Percentiles rank a stretch among this genome's conserved stretches.
These are phyloP conservation scores for Mycena polygramma DNA, from an alignment of 768 basidiomycete species.

Conservation along the genomic window DNA sequence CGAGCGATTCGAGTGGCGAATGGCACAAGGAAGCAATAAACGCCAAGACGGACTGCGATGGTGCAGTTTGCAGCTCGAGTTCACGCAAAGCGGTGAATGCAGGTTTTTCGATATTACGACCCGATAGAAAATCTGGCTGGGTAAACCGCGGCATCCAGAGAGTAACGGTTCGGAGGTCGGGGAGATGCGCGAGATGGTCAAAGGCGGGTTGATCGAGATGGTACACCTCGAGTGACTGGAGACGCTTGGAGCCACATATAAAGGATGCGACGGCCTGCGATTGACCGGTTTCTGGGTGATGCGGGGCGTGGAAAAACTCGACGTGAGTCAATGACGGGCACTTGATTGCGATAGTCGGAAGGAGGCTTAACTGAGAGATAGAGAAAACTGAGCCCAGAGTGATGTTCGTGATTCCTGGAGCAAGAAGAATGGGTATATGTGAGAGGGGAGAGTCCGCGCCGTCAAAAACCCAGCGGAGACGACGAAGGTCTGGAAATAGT, in stretches of 20 bases:
- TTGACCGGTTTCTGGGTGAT: too few relatives aligned
- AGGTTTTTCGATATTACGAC: not conserved
- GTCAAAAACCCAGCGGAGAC: not conserved
- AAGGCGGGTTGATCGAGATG: too few relatives aligned
- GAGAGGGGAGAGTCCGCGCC: not conserved
- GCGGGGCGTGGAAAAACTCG: too few relatives aligned
- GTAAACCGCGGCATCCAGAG: too few relatives aligned
- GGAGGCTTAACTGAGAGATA: not conserved
- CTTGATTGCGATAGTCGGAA: not conserved
- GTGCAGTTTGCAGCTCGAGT: not conserved
- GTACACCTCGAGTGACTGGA: too few relatives aligned
- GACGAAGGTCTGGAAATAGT: not conserved
- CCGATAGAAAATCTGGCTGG: not conserved
- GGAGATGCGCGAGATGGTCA: too few relatives aligned
- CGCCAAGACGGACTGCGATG: not conserved
- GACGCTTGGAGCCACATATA: too few relatives aligned
- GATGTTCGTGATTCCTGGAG: not conserved
- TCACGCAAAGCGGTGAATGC: not conserved
- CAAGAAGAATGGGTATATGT: not conserved
- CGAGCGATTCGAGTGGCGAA: too few relatives aligned
- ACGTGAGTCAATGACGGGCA: not conserved
- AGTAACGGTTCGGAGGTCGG: too few relatives aligned
- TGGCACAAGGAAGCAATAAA: not conserved
- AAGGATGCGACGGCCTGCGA: too few relatives aligned
- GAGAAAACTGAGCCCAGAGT: not conserved